Evolutionary conservation across 2,329 filamentous ascomycete species (phyloP).

Genomic region (Metarhizium brunneum): DNA sequence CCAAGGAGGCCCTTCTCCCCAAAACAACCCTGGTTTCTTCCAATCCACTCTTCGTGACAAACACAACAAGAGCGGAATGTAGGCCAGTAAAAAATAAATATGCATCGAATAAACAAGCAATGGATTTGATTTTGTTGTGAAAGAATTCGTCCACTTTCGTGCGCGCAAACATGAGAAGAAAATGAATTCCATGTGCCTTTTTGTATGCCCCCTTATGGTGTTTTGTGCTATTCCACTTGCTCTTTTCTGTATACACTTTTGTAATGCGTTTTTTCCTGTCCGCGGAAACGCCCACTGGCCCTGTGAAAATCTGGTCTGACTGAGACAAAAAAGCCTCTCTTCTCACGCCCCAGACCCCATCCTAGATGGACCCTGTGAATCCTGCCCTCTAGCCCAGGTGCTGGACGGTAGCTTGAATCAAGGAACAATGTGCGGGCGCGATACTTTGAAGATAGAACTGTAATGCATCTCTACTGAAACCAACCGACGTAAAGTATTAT

Average conservation of each 20-base stretch:
- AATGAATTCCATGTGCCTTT: not conserved
- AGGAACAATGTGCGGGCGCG: not conserved
- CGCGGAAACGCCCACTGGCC: not conserved
- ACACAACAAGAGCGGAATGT: not conserved
- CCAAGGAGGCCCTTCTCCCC: not conserved
- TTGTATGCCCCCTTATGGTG: slow-evolving; percentile 2
- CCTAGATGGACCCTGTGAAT: not conserved
- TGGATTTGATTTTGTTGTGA: not conserved
- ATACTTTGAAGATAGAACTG: not conserved
- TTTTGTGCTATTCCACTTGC: not conserved
- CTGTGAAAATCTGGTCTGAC: not conserved
- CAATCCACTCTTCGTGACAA: not conserved
- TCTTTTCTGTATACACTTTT: not conserved
- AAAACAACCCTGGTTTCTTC: not conserved
- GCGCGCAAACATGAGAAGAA: not conserved
- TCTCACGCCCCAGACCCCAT: not conserved
- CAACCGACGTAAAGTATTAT: not conserved
- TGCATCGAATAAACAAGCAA: slow-evolving; percentile 2
- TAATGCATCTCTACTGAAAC: not conserved
- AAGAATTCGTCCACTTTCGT: not conserved
- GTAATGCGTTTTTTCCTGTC: not conserved
- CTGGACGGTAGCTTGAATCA: not conserved
- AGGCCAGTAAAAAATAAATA: not conserved
- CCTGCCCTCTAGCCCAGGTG: not conserved
- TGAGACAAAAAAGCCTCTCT: not conserved